These are phyloP conservation scores for Exserohilum rostratum DNA, from an alignment of 2,329 filamentous ascomycete genomes.

Conservation along the genomic window DNA sequence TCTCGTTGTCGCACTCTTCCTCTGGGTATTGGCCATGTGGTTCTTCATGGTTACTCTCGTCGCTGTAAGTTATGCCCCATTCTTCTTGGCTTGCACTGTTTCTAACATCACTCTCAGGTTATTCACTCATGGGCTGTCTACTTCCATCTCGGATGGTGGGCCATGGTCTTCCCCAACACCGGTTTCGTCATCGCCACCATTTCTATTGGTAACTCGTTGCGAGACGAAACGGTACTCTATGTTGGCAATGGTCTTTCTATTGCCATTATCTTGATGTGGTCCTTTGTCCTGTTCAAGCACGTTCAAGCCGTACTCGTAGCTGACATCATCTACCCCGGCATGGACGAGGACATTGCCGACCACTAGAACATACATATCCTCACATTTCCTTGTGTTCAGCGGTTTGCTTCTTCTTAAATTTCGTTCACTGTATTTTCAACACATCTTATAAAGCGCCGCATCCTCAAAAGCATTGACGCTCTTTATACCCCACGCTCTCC, in stretches of 20 bases:
- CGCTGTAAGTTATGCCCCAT: conserved; percentile 37
- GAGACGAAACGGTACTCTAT: conserved; percentile 44
- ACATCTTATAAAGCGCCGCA: conserved; percentile 3
- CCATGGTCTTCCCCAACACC: conserved; percentile 56
- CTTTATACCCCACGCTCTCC: conserved; percentile 19
- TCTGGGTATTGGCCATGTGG: conserved; percentile 69
- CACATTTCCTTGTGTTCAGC: neutral
- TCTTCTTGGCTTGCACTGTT: conserved; percentile 38
- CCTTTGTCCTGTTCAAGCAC: conserved; percentile 60
- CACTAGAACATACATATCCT: conserved; percentile 21
- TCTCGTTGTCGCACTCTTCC: conserved; percentile 59
- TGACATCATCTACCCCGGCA: conserved; percentile 64
- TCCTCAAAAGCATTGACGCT: conserved; percentile 20
- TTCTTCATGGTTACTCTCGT: conserved; percentile 57
- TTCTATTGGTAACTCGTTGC: conserved; percentile 45
- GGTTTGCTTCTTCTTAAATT: neutral
- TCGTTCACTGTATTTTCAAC: conserved; percentile 20
- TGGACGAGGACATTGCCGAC: conserved; percentile 61
- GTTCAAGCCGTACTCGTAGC: conserved; percentile 57
- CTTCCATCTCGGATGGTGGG: conserved; percentile 69
- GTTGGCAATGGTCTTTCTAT: conserved; percentile 58
- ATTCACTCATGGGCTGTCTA: conserved; percentile 50
- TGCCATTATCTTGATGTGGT: conserved; percentile 59
- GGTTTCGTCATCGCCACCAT: conserved; percentile 54
- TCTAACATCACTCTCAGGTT: conserved; percentile 30